Evolutionary conservation across 257 asterid genomes (phyloP).

Genomic region (Penstemon davidsonii): DNA sequence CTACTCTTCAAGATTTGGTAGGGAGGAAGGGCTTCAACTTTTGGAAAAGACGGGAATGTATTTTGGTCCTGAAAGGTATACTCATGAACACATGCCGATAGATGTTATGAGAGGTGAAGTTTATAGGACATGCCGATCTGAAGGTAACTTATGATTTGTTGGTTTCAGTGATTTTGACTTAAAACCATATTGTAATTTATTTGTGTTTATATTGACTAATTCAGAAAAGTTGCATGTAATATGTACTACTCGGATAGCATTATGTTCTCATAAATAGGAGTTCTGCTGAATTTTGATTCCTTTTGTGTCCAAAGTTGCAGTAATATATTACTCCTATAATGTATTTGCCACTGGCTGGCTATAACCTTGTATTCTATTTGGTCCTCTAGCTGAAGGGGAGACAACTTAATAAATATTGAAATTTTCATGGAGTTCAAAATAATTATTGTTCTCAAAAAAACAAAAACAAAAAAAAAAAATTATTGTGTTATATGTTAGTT

Average conservation of each 20-base stretch:
- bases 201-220: constrained; percentile 4
- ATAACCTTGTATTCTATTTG: neutral
- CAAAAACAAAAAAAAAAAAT: too few species aligned
- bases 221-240: neutral
- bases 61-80: constrained; percentile 80
- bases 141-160: constrained; percentile 25
- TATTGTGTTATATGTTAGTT: too few species aligned
- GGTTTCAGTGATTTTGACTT: constrained; percentile 1
- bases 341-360: neutral
- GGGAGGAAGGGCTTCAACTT: constrained; percentile 79
- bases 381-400: neutral
- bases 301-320: neutral
- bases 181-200: neutral
- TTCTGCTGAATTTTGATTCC: neutral
- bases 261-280: neutral
- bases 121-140: constrained; percentile 70
- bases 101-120: constrained; percentile 91
- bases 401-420: too few species aligned
- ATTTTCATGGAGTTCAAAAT: too few species aligned
- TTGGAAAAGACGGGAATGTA: constrained; percentile 88
- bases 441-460: too few species aligned
- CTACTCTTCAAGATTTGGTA: constrained; percentile 76
- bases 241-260: neutral
- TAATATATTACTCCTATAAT: neutral
- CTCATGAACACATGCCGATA: constrained; percentile 80